A percentile compares a stretch with the other conserved stretches of the same genome.
Evolutionary conservation across 352 stramenopile genomes (phyloP).

Genomic region (Phytophthora lateralis): DNA sequence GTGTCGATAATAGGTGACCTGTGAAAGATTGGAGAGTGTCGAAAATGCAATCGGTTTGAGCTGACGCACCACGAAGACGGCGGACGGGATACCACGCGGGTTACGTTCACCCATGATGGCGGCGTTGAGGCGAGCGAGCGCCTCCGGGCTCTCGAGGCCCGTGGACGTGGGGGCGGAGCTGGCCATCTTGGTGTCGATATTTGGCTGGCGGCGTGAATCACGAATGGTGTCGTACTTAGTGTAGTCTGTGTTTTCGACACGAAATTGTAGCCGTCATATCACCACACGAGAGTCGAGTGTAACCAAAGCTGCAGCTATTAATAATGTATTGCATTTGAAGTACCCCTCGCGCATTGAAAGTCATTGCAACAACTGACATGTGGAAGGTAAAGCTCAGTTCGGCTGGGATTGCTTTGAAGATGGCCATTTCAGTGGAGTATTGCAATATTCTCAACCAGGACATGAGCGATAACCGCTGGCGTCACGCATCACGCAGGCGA

Average conservation of each 20-base stretch:
- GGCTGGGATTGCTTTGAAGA: neutral
- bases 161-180: conserved; percentile 37
- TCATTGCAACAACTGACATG: neutral
- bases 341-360: neutral
- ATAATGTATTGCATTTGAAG: conserved; percentile 7
- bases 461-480: neutral
- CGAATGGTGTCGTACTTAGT: neutral
- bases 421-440: neutral
- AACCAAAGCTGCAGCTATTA: too few relatives aligned
- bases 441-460: neutral
- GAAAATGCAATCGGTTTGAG: neutral
- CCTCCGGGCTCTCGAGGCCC: conserved; percentile 70
- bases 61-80: conserved; percentile 75
- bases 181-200: conserved; percentile 20
- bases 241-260: neutral
- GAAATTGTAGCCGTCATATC: neutral
- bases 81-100: conserved; percentile 73
- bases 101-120: conserved; percentile 84
- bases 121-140: conserved; percentile 70
- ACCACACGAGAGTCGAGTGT: too few relatives aligned
- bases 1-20: neutral
- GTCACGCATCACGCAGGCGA: conserved; percentile 6
- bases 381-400: neutral
- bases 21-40: neutral
- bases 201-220: conserved; percentile 27